These are phyloP conservation scores for Rachicladosporium sp. DNA, from an alignment of 2,329 filamentous ascomycete genomes.

Conservation along the genomic window DNA sequence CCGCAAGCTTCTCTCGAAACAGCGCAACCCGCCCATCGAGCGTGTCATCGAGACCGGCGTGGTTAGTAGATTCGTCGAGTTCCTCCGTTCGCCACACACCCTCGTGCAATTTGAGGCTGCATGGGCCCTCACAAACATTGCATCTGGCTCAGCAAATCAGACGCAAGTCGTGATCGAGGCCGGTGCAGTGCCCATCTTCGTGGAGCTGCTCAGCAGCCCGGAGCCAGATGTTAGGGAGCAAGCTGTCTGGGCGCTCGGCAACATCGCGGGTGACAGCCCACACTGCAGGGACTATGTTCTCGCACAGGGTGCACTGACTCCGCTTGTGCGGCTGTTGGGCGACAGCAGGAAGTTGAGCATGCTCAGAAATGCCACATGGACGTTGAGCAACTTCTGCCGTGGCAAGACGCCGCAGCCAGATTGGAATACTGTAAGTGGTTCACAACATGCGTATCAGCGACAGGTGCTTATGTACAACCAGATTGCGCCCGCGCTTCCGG, in stretches of 20 bases:
- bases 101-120: constrained; percentile 98
- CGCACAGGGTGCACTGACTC: constrained; percentile 78
- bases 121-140: constrained; percentile 98
- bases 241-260: constrained; percentile 95
- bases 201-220: constrained; percentile 86
- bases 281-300: constrained; percentile 95
- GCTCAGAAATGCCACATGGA: constrained; percentile 98
- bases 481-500: constrained; percentile 89
- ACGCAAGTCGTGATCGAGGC: constrained; percentile 98
- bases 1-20: constrained; percentile 93
- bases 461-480: constrained; percentile 26
- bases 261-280: constrained; percentile 97
- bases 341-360: constrained; percentile 99
- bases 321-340: constrained; percentile 76
- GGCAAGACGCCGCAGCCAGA: constrained; percentile 98
- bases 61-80: constrained; percentile 93
- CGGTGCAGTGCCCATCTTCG: constrained; percentile 94
- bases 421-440: constrained; percentile 72
- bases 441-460: neutral
- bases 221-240: constrained; percentile 97
- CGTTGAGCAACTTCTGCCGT: constrained; percentile 98
- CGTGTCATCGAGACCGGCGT: constrained; percentile 99
- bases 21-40: constrained; percentile 97
- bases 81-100: constrained; percentile 92
- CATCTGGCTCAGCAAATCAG: constrained; percentile 90